Base-by-base conservation (phyloP, 2,329 filamentous ascomycete species). In the Apiospora marii region DNA sequence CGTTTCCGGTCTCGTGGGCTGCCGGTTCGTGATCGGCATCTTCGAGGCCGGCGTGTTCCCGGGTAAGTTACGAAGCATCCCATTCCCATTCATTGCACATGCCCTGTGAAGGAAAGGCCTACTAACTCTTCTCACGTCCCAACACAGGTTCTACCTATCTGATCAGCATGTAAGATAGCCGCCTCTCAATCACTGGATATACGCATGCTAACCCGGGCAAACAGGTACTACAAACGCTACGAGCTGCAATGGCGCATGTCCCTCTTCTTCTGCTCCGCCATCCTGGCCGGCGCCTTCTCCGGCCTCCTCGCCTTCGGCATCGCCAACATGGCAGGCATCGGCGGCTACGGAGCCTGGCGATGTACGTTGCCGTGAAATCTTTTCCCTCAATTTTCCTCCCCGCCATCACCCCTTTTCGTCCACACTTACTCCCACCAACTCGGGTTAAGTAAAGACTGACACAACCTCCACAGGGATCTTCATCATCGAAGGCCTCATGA, bases 271-370 rank as follows among this genome's bases (percentile, higher is more conserved):
- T 81, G 81, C 75, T 83, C 82, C 43, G 83, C 83, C 2, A 78
- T 83, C 3, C 75, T 85, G 13, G 83, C 79, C 24, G 83, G 85
- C n/a, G 85, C 83, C 13, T 84, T 86, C 72, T 83, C 83, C 53
- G 85, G 84, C 10, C 78, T 89, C 1, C 80, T 89, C 0, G 87
- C 87, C 3, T 87, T 84, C 67, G 85, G 80, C 4, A 87, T 88
- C 71, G 79, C 82, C 19, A 78, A 83, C 14, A 83, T 88, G 74
- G 80, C 85, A 41, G 86, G 86, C 1, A 78, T 80, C 0, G 77
- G 81, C 5, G 83, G 84, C 16, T 75, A 86, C n/a, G 77, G 78
- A 1, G 85, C 85, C 1, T 89, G 86, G 86, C 83, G 82, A 24
- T 68, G 67, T 67, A 27, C 10, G 49, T 51, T 49, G 1, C n/a